Conservation (phyloP, 2,329 filamentous ascomycete species). For the Claviceps sp. region DNA sequence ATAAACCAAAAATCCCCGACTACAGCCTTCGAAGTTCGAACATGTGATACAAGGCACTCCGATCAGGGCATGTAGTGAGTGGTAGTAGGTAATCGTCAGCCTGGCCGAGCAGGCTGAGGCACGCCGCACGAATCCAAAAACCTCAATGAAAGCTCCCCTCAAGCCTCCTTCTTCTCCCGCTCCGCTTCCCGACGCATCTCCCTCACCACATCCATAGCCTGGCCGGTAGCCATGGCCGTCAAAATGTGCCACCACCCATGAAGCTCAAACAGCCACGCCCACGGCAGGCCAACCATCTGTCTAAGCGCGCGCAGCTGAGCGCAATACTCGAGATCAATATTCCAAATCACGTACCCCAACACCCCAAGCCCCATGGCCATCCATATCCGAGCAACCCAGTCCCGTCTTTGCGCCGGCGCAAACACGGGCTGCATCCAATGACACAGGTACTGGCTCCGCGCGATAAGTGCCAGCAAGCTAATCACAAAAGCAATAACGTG, state of each 20-base stretch:
- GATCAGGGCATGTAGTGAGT: no score
- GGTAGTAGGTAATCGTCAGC: no score
- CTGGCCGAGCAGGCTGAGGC: no score
- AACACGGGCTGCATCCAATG: constrained; percentile 16
- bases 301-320: constrained; percentile 30
- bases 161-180: neutral
- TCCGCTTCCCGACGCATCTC: constrained; percentile 13
- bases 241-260: constrained; percentile 54
- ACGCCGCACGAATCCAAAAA: no score
- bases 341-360: constrained; percentile 40
- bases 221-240: constrained; percentile 39
- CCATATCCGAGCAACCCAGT: constrained; percentile 16
- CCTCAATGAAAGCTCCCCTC: neutral
- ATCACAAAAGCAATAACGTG: constrained; percentile 25
- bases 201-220: constrained; percentile 21
- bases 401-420: constrained; percentile 12
- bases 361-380: constrained; percentile 22
- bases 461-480: constrained; percentile 19
- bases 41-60: no score
- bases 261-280: constrained; percentile 41
- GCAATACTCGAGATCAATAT: constrained; percentile 42
- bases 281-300: constrained; percentile 35
- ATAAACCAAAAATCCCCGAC: no score
- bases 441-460: constrained; percentile 23
- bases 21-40: no score